Evolutionary conservation across 1,284 basidiomycete species (phyloP).

Genomic region (Rhodotorula mucilaginosa): DNA sequence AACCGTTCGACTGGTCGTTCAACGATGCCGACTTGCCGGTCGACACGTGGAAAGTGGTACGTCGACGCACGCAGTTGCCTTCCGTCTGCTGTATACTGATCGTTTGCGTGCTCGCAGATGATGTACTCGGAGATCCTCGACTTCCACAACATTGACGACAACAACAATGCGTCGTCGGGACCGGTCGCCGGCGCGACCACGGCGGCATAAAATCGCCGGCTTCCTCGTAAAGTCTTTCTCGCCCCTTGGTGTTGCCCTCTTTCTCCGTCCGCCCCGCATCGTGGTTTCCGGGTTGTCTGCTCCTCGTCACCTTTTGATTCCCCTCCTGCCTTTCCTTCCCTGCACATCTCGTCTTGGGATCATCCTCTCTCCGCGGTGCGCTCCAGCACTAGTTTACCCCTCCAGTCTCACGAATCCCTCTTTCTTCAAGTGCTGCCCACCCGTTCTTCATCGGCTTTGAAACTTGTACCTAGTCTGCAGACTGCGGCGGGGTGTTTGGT

Average conservation of each 20-base stretch:
- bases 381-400: too few species aligned
- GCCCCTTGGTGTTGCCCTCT: not conserved
- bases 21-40: conserved; percentile 99
- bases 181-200: conserved; percentile 25
- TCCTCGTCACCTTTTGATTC: not conserved
- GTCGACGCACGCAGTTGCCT: not conserved
- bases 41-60: conserved; percentile 91
- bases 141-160: conserved; percentile 50
- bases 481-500: too few species aligned
- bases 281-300: not conserved
- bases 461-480: too few species aligned
- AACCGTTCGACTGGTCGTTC: conserved; percentile 99
- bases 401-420: too few species aligned
- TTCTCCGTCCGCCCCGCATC: not conserved
- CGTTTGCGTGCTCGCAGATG: conserved; percentile 40
- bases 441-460: too few species aligned
- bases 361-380: too few species aligned
- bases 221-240: not conserved
- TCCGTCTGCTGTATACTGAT: too few species aligned
- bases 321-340: not conserved
- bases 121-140: conserved; percentile 56
- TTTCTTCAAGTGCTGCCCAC: too few species aligned
- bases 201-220: not conserved
- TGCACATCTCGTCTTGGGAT: too few species aligned
- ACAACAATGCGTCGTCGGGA: conserved; percentile 22